Conservation (phyloP, 2,329 filamentous ascomycete species). For the Pseudophaeomoniella oleicola region DNA sequence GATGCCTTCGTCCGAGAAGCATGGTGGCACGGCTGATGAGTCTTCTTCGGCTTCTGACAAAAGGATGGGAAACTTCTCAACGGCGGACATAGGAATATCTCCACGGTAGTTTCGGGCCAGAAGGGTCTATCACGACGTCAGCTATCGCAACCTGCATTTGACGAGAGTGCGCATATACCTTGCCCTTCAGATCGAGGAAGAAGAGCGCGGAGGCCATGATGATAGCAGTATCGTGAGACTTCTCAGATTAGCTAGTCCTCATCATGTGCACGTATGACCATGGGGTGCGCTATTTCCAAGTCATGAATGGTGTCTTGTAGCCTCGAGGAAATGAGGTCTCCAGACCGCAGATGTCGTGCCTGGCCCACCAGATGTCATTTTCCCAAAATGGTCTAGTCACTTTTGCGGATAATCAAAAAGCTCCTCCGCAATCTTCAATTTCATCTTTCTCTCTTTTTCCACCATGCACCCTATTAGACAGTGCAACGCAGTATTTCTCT, state of each 20-base stretch:
- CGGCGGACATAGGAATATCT: slow-evolving; percentile 97
- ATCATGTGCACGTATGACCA: no score
- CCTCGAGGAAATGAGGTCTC: not conserved
- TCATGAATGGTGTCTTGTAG: no score
- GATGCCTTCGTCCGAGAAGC: slow-evolving; percentile 96
- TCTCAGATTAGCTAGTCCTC: no score
- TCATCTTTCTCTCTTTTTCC: slow-evolving; percentile 27
- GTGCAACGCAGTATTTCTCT: slow-evolving; percentile 57
- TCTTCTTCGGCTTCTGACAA: slow-evolving; percentile 98
- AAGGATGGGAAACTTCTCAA: slow-evolving; percentile 93
- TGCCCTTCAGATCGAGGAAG: slow-evolving; percentile 99
- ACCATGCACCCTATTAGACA: slow-evolving; percentile 72
- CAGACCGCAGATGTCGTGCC: no score
- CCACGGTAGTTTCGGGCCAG: slow-evolving; percentile 96
- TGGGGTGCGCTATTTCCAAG: no score
- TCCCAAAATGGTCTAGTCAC: slow-evolving; percentile 1
- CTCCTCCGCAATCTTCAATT: slow-evolving; percentile 14
- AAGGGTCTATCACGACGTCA: slow-evolving; percentile 55
- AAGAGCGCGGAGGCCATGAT: slow-evolving; percentile 94
- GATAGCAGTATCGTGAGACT: no score
- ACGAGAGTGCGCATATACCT: slow-evolving; percentile 43
- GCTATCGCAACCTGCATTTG: slow-evolving; percentile 2
- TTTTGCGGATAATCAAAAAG: slow-evolving; percentile 2
- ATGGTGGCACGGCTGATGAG: slow-evolving; percentile 89
- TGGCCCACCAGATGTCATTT: not conserved